Evolutionary conservation across 176 grass and related monocot species (phyloP).

Genomic region (Zoysia japonica): DNA sequence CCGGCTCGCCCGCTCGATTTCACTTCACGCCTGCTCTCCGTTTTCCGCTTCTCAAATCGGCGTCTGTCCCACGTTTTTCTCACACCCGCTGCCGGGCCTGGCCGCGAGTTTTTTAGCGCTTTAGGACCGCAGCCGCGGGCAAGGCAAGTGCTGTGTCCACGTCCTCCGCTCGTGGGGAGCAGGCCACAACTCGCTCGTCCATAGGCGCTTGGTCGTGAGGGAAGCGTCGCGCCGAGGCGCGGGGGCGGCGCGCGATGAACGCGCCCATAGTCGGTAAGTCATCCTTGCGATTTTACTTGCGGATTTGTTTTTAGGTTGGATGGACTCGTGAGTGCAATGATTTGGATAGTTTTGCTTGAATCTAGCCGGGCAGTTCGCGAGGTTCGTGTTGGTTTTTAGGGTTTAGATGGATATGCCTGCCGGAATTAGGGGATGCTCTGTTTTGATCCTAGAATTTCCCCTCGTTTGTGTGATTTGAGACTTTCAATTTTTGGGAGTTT

Average conservation of each 20-base stretch:
- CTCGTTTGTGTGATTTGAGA: slow-evolving; percentile 11
- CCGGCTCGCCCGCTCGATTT: no score
- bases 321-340: background rate
- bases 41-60: no score
- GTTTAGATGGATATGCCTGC: background rate
- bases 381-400: background rate
- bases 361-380: background rate
- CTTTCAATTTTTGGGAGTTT: background rate
- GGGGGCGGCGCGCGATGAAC: slow-evolving; percentile 63
- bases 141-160: no score
- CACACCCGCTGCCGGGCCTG: no score
- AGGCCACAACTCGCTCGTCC: slow-evolving; percentile 8
- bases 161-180: slow-evolving; percentile 9
- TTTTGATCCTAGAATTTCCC: background rate
- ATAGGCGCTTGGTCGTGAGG: background rate
- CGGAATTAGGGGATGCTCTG: background rate
- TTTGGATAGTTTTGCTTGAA: background rate
- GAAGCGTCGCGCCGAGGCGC: slow-evolving; percentile 19
- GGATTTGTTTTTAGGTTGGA: background rate
- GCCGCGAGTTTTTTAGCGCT: no score
- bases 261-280: slow-evolving; percentile 79
- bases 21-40: no score
- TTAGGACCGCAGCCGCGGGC: no score
- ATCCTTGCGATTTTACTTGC: no score
- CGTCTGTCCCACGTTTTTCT: no score